Conservation (phyloP, 257 asterid genomes). For the Solanum clarkiae region DNA sequence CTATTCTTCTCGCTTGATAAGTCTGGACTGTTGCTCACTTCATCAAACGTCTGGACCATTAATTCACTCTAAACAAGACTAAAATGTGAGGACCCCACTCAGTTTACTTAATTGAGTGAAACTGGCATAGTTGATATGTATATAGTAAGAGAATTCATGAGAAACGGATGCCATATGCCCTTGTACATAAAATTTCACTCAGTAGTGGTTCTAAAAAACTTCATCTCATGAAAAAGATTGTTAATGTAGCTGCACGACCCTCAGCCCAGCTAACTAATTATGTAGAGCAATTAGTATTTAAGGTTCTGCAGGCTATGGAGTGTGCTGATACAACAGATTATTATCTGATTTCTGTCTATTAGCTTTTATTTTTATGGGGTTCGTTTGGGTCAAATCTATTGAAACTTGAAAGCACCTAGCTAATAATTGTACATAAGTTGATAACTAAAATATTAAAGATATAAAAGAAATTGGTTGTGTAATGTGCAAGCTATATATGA, state of each 20-base stretch:
- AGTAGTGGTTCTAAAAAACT: background rate
- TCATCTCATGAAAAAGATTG: background rate
- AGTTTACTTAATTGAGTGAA: background rate
- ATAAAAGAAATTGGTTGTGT: background rate
- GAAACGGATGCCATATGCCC: background rate
- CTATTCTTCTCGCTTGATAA: background rate
- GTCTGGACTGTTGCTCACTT: background rate
- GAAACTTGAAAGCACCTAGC: background rate
- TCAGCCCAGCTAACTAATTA: background rate
- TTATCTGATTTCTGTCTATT: background rate
- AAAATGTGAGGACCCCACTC: background rate
- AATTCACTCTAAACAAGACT: background rate
- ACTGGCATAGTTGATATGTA: background rate
- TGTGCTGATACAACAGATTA: background rate
- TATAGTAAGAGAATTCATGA: background rate
- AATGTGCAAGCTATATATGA: background rate
- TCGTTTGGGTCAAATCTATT: background rate
- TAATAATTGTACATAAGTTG: background rate
- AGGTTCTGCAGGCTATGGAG: background rate
- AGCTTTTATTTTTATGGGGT: background rate
- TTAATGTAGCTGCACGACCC: background rate
- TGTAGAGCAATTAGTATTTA: background rate
- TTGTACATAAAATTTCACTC: background rate
- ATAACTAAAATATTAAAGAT: background rate
- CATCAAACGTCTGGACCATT: too few species aligned